Percentiles rank a stretch among this genome's conserved stretches.
Evolutionary conservation across 805 yeast genomes (phyloP).

Genomic region (Zygosaccharomyces bisporus): DNA sequence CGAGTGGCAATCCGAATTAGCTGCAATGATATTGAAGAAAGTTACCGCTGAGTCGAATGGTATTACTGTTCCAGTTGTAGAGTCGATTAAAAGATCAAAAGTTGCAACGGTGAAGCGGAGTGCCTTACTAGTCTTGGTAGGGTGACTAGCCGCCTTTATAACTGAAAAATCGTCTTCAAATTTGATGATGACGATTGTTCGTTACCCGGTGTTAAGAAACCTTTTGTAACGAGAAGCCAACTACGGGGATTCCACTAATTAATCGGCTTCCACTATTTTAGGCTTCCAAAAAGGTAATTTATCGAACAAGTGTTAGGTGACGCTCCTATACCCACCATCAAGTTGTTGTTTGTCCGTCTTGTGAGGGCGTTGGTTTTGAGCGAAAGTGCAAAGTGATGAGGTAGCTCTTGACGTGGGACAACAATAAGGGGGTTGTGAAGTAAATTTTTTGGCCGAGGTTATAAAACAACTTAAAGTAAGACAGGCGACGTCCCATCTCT

Average conservation of each 20-base stretch:
- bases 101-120: too few species aligned
- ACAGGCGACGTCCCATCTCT: background rate
- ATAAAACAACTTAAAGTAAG: background rate
- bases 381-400: constrained; percentile 2
- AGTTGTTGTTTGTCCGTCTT: constrained; percentile 5
- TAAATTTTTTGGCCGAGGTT: background rate
- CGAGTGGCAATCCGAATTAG: too few species aligned
- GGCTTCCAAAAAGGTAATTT: constrained; percentile 1
- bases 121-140: too few species aligned
- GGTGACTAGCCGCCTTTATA: background rate
- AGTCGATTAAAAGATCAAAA: too few species aligned
- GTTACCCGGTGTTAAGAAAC: background rate
- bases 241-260: constrained; percentile 5
- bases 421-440: background rate
- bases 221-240: background rate
- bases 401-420: background rate
- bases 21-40: too few species aligned
- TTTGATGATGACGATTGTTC: background rate
- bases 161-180: background rate
- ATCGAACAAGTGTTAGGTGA: constrained; percentile 5
- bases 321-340: constrained; percentile 1
- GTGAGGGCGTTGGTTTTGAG: constrained; percentile 6
- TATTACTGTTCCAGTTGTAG: too few species aligned
- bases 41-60: too few species aligned
- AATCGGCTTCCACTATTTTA: constrained; percentile 3